phyloP scores from a whole-genome alignment of 345 rosid species.

The rapeseed (Brassica napus) region DNA sequence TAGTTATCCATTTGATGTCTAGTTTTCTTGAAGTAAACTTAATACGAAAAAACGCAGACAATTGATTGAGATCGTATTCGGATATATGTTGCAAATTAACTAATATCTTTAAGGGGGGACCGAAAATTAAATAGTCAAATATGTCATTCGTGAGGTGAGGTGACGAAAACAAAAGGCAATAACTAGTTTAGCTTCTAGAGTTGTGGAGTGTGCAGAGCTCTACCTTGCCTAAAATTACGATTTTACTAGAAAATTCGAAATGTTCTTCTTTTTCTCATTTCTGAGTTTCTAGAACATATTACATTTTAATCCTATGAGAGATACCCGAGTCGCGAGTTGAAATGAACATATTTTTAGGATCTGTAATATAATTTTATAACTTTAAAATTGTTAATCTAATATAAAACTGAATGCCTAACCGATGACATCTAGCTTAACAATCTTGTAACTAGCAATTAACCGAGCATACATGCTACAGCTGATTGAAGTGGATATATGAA shows the following conservation, averaged over 20 bases:
- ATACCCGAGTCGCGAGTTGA: neutral
- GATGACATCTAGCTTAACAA: neutral
- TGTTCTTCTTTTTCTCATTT: neutral
- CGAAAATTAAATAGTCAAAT: conserved; percentile 13
- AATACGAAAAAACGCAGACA: neutral
- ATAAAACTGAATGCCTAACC: neutral
- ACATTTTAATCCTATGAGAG: neutral
- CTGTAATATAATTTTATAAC: neutral
- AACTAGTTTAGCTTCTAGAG: conserved; percentile 14
- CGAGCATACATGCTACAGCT: neutral
- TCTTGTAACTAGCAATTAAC: neutral
- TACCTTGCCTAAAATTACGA: neutral
- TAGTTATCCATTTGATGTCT: neutral
- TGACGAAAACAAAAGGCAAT: neutral
- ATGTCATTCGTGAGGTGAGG: conserved; percentile 13
- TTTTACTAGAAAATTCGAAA: neutral
- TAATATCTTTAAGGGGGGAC: neutral
- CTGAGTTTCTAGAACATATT: neutral
- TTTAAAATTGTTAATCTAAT: neutral
- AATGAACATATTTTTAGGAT: neutral
- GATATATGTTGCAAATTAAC: neutral
- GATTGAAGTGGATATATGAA: neutral
- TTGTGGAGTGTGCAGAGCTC: neutral
- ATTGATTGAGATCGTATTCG: neutral
- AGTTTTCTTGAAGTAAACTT: neutral